Conservation (phyloP, 176 grass and related monocot genomes). For the Musa schizocarpa region DNA sequence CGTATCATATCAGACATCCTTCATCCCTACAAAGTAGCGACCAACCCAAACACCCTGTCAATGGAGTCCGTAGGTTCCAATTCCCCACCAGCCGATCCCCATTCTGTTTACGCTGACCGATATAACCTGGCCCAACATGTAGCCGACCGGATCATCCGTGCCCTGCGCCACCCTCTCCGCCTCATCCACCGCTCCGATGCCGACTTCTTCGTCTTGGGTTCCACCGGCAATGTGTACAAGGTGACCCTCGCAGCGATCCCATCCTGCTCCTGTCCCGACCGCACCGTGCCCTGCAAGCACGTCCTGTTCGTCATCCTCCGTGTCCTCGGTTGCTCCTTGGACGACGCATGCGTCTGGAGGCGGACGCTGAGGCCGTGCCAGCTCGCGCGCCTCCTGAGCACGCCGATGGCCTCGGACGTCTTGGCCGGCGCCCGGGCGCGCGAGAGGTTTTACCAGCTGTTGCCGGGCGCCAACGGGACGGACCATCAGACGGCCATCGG, state of each 20-base stretch:
- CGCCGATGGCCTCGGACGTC: constrained; percentile 41
- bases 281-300: constrained; percentile 73
- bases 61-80: constrained; percentile 9
- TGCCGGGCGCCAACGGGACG: neutral
- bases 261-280: constrained; percentile 83
- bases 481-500: constrained; percentile 20
- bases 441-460: constrained; percentile 45
- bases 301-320: constrained; percentile 92
- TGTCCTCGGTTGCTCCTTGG: constrained; percentile 64
- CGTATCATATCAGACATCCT: neutral
- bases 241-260: constrained; percentile 49
- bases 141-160: constrained; percentile 50
- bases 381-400: constrained; percentile 43
- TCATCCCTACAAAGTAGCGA: neutral
- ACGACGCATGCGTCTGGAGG: constrained; percentile 83
- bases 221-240: constrained; percentile 85
- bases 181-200: constrained; percentile 21
- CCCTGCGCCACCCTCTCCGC: constrained; percentile 15
- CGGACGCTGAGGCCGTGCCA: constrained; percentile 55
- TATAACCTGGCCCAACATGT: constrained; percentile 27
- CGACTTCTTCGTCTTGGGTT: constrained; percentile 13
- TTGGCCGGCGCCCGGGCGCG: constrained; percentile 49
- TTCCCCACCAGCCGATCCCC: neutral
- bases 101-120: constrained; percentile 4
- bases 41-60: too few species aligned